Evolutionary conservation across 202 grass and related monocot genomes (phyloP).

Genomic region (Carex arenaria): DNA sequence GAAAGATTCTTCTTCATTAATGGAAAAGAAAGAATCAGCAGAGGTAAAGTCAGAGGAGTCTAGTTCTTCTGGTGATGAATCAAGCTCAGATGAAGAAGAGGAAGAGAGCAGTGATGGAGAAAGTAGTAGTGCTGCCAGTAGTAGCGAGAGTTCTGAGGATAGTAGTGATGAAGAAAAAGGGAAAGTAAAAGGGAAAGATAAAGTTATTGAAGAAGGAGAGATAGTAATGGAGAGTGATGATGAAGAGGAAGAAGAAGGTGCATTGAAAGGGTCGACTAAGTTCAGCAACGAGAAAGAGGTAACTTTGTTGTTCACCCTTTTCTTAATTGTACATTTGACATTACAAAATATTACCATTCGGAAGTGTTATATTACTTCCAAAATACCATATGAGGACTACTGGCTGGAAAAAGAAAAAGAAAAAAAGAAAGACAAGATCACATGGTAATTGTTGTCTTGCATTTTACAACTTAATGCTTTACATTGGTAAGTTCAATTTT

Average conservation of each 20-base stretch:
- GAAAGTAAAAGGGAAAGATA: background rate
- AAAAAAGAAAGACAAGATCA: no score
- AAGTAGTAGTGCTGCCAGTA: background rate
- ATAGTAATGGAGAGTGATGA: constrained; percentile 8
- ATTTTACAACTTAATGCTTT: background rate
- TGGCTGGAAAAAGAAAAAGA: background rate
- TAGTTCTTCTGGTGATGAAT: constrained; percentile 1
- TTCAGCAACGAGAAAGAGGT: background rate
- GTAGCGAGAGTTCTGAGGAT: constrained; percentile 15
- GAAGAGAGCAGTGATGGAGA: background rate
- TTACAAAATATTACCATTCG: background rate
- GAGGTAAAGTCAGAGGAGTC: background rate
- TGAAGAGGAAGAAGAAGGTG: constrained; percentile 2
- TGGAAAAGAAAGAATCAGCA: background rate
- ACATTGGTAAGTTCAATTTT: background rate
- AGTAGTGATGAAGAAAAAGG: constrained; percentile 11
- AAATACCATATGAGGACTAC: background rate
- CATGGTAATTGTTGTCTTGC: background rate
- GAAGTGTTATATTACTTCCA: background rate
- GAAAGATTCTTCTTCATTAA: background rate
- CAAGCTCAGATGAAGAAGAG: background rate
- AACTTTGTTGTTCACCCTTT: background rate
- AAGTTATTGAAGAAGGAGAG: constrained; percentile 18
- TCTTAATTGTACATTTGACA: background rate
- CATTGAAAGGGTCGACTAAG: background rate